Evolutionary conservation across 2,329 filamentous ascomycete genomes (phyloP).

Genomic region (Botrytis sinoallii): DNA sequence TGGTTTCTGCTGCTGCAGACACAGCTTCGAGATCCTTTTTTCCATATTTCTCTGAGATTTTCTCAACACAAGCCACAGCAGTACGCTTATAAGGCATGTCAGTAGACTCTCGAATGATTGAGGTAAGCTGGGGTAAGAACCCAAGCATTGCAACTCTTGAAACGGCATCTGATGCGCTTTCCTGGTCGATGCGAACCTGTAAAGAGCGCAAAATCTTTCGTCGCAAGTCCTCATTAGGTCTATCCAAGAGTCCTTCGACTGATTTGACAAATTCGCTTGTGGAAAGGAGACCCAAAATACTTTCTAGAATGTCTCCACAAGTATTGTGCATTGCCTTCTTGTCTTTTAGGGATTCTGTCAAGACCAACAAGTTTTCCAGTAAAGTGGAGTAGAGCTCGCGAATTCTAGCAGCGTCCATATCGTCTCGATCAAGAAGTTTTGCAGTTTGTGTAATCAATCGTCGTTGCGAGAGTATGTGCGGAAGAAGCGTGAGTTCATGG

Average conservation of each 20-base stretch:
- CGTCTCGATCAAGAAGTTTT: constrained; percentile 57
- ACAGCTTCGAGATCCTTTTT: constrained; percentile 83
- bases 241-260: constrained; percentile 75
- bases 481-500: constrained; percentile 55
- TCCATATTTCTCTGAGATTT: constrained; percentile 91
- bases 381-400: constrained; percentile 67
- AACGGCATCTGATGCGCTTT: constrained; percentile 63
- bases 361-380: constrained; percentile 60
- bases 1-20: constrained; percentile 68
- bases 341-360: constrained; percentile 63
- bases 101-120: constrained; percentile 68
- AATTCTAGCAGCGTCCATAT: constrained; percentile 63
- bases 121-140: constrained; percentile 75
- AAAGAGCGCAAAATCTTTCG: constrained; percentile 79
- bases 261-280: constrained; percentile 87
- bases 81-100: constrained; percentile 78
- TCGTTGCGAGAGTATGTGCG: constrained; percentile 56
- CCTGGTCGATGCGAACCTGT: constrained; percentile 72
- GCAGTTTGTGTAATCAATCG: constrained; percentile 55
- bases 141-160: constrained; percentile 70
- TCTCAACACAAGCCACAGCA: constrained; percentile 85
- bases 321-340: constrained; percentile 54
- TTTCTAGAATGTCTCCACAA: constrained; percentile 70
- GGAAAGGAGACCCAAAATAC: constrained; percentile 79
- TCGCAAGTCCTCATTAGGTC: constrained; percentile 70